These are phyloP conservation scores for Chenopodium suecicum DNA, from an alignment of 148 eudicot species.

Conservation along the genomic window DNA sequence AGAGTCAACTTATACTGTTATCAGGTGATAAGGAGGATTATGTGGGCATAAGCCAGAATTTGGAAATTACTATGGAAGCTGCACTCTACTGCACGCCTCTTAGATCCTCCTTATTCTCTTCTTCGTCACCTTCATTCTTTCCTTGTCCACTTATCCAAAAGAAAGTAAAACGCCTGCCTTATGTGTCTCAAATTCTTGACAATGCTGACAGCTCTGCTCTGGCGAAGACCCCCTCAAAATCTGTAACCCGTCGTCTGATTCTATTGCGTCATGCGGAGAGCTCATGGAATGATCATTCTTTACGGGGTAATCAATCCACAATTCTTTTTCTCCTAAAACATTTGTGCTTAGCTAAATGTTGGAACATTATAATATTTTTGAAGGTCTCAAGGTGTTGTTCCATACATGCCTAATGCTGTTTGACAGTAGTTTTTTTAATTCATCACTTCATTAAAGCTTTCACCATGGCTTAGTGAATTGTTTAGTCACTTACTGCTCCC, in stretches of 20 bases:
- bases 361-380: not conserved
- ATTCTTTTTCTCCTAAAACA: not conserved
- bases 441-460: too few species aligned
- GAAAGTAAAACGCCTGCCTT: constrained; percentile 14
- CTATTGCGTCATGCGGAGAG: constrained; percentile 84
- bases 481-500: not conserved
- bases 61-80: constrained; percentile 25
- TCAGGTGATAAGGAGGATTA: constrained; percentile 11
- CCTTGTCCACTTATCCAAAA: constrained; percentile 6
- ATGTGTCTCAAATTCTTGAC: constrained; percentile 32
- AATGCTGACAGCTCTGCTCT: constrained; percentile 31
- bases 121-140: constrained; percentile 17
- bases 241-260: constrained; percentile 59
- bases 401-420: not conserved
- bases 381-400: not conserved
- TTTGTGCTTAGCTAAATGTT: not conserved
- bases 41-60: constrained; percentile 17
- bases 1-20: not conserved
- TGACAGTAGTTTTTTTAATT: not conserved
- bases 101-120: constrained; percentile 11
- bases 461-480: not conserved
- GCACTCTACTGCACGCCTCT: constrained; percentile 21
- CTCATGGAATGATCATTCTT: constrained; percentile 52
- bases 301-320: constrained; percentile 45
- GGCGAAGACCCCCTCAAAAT: constrained; percentile 24